Conservation (phyloP, 2,329 filamentous ascomycete species). For the Penicillium sp. region DNA sequence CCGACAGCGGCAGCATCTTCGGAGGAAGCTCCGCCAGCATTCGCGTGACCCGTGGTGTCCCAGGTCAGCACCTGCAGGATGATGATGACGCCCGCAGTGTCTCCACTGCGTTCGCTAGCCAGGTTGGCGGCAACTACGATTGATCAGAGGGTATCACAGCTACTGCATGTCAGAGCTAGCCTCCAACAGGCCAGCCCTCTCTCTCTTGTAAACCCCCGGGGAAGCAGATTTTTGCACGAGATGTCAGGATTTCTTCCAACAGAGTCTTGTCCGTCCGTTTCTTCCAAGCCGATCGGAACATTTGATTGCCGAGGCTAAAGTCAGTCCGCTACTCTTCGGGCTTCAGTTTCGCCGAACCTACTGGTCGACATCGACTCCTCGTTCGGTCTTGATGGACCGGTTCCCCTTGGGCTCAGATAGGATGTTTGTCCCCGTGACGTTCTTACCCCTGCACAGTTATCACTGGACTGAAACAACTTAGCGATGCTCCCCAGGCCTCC, state of each 20-base stretch:
- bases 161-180: conserved; percentile 11
- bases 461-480: conserved; percentile 4
- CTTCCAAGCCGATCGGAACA: conserved; percentile 16
- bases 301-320: conserved; percentile 13
- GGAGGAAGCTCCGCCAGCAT: conserved; percentile 58
- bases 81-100: conserved; percentile 89
- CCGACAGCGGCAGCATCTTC: conserved; percentile 65
- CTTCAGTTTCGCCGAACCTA: conserved; percentile 5
- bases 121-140: conserved; percentile 71
- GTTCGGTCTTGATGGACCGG: conserved; percentile 8
- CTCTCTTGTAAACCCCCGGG: conserved; percentile 8
- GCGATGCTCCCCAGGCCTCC: neutral
- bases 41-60: conserved; percentile 47
- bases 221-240: conserved; percentile 19
- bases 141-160: conserved; percentile 40
- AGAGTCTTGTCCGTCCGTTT: conserved; percentile 21
- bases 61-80: conserved; percentile 58
- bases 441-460: conserved; percentile 7
- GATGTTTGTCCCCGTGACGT: conserved; percentile 7
- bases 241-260: conserved; percentile 18
- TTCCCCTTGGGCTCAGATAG: conserved; percentile 10
- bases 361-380: conserved; percentile 3
- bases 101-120: conserved; percentile 94
- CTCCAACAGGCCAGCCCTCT: conserved; percentile 17
- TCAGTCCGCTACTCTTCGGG: conserved; percentile 9